Evolutionary conservation across 2,329 filamentous ascomycete genomes (phyloP), one percentile per base, ranked within the genome.

Genomic region (Fusarium ramigenum): DNA sequence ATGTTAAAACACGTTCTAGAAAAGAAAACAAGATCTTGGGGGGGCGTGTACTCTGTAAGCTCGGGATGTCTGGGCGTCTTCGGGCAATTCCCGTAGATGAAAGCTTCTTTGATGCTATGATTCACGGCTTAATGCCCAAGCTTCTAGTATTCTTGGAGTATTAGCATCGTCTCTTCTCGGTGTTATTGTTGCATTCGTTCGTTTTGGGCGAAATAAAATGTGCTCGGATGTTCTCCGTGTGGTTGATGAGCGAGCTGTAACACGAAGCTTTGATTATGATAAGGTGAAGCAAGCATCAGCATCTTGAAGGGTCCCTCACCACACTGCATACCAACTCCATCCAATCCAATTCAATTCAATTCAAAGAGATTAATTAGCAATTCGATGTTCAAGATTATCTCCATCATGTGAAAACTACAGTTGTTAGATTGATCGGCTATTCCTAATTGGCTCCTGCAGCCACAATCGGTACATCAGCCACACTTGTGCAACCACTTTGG

Each of bases 21-120:
- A 72, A 47, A 25, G 12, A 58, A 50, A 62, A 60, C 60, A 52
- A 53, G n/a, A 42, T 44, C 47, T 42, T 23, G 37, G 39, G 67
- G 59, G 68, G 72, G 64, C 23, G 59, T 71, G 57, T 18, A 28
- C 28, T 28, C 28, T 28, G 28, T 28, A 28, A 28, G 37, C 50
- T 66, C 25, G 63, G 58, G 18, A 46, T 42, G 56, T 56, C 63
- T 49, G 42, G 61, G 66, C 59, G 63, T 69, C 63, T 66, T 74
- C 72, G 72, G 72, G 61, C 72, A 74, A 74, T 72, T 74, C 72
- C 72, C 72, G 72, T 74, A n/a, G 12, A 68, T 58, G 44, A 19
- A 42, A 59, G 44, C 46, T 60, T 28, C 49, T 57, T 19, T 37
- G 28, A 50, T 54, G 19, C 47, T 50, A 32, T 57, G 40, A 25